Conservation (phyloP, 2,329 filamentous ascomycete species). For the Lachnellula cervina region DNA sequence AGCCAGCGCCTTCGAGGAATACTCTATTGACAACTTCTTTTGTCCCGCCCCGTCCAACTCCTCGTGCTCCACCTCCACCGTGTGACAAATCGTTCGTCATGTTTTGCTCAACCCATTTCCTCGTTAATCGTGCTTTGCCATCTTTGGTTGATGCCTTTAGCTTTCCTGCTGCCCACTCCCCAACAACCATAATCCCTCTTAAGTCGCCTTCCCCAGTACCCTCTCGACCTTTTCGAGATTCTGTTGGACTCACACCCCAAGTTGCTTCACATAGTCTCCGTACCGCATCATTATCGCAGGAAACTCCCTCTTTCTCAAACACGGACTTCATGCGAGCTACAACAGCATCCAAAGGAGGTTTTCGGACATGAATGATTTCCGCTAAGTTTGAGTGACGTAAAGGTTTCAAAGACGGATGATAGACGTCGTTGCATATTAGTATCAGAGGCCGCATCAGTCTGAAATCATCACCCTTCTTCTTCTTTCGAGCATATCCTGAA, state of each 20-base stretch:
- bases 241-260: conserved; percentile 73
- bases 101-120: conserved; percentile 72
- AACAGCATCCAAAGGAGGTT: conserved; percentile 81
- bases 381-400: conserved; percentile 80
- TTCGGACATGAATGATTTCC: conserved; percentile 87
- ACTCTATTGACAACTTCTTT: conserved; percentile 75
- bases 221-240: conserved; percentile 63
- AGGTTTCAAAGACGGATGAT: conserved; percentile 81
- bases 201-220: conserved; percentile 68
- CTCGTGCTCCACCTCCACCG: conserved; percentile 66
- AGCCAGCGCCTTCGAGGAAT: conserved; percentile 74
- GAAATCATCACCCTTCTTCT: conserved; percentile 79
- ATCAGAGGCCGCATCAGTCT: conserved; percentile 82
- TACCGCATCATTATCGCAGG: conserved; percentile 83
- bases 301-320: conserved; percentile 84
- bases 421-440: conserved; percentile 95
- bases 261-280: conserved; percentile 77
- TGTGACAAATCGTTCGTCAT: conserved; percentile 63
- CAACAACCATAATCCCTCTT: conserved; percentile 77
- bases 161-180: conserved; percentile 78
- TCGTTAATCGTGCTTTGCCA: conserved; percentile 51
- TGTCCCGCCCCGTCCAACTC: conserved; percentile 64
- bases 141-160: conserved; percentile 47
- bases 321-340: conserved; percentile 75
- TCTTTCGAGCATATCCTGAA: conserved; percentile 35